Evolutionary conservation across 768 basidiomycete species (phyloP).

Genomic region (Albatrellus ellisii): DNA sequence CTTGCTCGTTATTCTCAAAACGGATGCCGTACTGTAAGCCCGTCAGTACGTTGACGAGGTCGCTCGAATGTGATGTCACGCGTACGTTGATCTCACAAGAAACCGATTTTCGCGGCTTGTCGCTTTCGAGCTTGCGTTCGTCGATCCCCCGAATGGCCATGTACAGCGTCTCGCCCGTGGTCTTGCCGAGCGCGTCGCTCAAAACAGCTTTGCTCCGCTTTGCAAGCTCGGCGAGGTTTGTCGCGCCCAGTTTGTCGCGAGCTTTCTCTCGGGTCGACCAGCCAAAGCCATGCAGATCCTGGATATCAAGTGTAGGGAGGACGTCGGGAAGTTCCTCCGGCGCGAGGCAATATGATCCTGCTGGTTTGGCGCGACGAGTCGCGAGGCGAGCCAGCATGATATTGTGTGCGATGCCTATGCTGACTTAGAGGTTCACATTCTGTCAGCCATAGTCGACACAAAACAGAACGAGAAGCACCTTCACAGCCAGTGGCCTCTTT

Average conservation of each 20-base stretch:
- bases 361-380: slow-evolving; percentile 85
- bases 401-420: slow-evolving; percentile 87
- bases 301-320: slow-evolving; percentile 58
- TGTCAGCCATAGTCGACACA: not conserved
- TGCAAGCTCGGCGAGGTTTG: slow-evolving; percentile 54
- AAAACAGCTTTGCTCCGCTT: slow-evolving; percentile 51
- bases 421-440: slow-evolving; percentile 35
- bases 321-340: slow-evolving; percentile 36
- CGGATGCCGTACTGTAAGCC: slow-evolving; percentile 82
- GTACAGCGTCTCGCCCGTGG: slow-evolving; percentile 74
- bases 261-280: slow-evolving; percentile 66
- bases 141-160: slow-evolving; percentile 81
- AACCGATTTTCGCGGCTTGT: slow-evolving; percentile 82
- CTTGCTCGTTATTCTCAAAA: slow-evolving; percentile 73
- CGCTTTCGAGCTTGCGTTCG: slow-evolving; percentile 62
- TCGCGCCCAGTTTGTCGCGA: slow-evolving; percentile 60
- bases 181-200: slow-evolving; percentile 62
- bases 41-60: slow-evolving; percentile 5
- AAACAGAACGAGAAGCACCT: slow-evolving; percentile 30
- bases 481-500: slow-evolving; percentile 74
- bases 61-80: slow-evolving; percentile 9
- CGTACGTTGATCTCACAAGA: slow-evolving; percentile 91
- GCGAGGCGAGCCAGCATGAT: slow-evolving; percentile 89
- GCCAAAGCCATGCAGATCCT: slow-evolving; percentile 83
- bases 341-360: slow-evolving; percentile 66